A percentile compares a stretch with the other conserved stretches of the same genome.
phyloP scores from a whole-genome alignment of 768 basidiomycete genomes.

The Tulasnella calospora region DNA sequence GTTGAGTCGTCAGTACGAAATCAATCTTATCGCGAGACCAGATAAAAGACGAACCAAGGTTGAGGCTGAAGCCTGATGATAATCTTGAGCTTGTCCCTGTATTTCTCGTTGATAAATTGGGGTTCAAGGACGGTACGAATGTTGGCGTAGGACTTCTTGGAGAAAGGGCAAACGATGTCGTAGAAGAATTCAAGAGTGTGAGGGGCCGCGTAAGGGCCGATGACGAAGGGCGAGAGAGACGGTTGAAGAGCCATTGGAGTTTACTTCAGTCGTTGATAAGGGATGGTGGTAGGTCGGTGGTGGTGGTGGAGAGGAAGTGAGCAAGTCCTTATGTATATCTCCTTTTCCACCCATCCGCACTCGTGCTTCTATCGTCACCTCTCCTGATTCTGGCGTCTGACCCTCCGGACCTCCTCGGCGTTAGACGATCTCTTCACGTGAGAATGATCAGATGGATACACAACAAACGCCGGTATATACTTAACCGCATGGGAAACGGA shows the following conservation, averaged over 20 bases:
- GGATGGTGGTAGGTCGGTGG: neutral
- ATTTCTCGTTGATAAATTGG: conserved; percentile 45
- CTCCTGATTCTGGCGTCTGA: neutral
- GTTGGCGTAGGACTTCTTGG: conserved; percentile 35
- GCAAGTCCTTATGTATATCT: neutral
- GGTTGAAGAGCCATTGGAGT: conserved; percentile 71
- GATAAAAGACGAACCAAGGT: conserved; percentile 36
- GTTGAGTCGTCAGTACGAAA: conserved; percentile 49
- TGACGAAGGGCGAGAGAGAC: conserved; percentile 56
- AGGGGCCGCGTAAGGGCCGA: conserved; percentile 57
- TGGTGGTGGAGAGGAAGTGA: neutral
- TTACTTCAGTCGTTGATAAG: neutral
- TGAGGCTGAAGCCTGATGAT: conserved; percentile 36
- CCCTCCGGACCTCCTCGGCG: neutral
- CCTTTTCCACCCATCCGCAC: neutral
- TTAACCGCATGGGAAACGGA: neutral
- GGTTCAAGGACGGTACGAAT: conserved; percentile 54
- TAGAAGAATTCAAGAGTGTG: conserved; percentile 79
- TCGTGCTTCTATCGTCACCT: neutral
- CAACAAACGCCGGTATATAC: neutral
- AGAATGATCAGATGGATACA: neutral
- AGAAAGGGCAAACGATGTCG: conserved; percentile 84
- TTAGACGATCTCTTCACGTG: neutral
- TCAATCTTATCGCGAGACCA: conserved; percentile 33
- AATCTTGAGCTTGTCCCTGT: conserved; percentile 61